Evolutionary conservation across 208 protist genomes (phyloP).

Genomic region (Naegleria lovaniensis): DNA sequence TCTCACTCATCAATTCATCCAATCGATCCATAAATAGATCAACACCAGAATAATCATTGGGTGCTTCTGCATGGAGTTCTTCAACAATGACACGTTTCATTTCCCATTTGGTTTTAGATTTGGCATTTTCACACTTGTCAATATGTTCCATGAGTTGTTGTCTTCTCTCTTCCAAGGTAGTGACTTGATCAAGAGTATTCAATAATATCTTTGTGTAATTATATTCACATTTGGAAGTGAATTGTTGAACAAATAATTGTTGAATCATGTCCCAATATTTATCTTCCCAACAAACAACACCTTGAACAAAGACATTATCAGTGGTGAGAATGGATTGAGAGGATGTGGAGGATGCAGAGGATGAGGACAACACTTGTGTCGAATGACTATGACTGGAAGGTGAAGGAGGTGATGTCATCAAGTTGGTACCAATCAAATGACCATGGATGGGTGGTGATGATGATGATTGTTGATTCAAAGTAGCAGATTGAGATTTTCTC

Average conservation of each 20-base stretch:
- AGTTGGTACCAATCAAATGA: too few relatives aligned
- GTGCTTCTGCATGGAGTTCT: not conserved
- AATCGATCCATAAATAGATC: not conserved
- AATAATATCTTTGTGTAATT: not conserved
- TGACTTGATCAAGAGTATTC: not conserved
- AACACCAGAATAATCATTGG: not conserved
- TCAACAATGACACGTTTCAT: not conserved
- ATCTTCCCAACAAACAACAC: not conserved
- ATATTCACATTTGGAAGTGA: not conserved
- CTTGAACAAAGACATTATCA: not conserved
- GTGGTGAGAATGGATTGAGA: not conserved
- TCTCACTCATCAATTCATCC: not conserved
- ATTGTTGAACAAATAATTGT: constrained; percentile 5
- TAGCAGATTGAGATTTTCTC: too few relatives aligned
- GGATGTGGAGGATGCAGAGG: too few relatives aligned
- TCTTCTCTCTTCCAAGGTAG: not conserved
- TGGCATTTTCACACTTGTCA: not conserved
- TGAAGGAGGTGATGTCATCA: too few relatives aligned
- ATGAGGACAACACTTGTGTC: too few relatives aligned
- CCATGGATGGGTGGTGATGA: not conserved
- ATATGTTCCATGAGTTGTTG: not conserved
- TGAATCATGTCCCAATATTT: not conserved
- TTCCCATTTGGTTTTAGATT: not conserved
- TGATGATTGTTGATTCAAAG: not conserved
- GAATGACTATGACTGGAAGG: too few relatives aligned